phyloP scores from a whole-genome alignment of 1,284 basidiomycete genomes.

The Neonothopanus nambi region DNA sequence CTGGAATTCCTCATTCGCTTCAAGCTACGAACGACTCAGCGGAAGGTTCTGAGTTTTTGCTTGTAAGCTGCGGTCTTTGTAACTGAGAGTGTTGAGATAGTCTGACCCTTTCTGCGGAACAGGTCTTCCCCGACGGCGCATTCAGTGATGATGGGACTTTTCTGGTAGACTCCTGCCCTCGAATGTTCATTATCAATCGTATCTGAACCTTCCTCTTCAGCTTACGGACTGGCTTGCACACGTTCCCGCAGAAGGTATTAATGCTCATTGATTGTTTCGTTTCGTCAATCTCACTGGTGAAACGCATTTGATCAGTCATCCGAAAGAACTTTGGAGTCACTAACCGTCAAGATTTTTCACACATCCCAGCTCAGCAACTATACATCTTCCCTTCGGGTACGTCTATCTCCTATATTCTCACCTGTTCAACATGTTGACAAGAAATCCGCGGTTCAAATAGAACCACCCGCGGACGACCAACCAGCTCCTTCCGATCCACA shows the following conservation, averaged over 20 bases:
- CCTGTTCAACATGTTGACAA: conserved; percentile 9
- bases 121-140: conserved; percentile 65
- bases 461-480: conserved; percentile 36
- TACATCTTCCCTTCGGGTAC: conserved; percentile 68
- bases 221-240: conserved; percentile 69
- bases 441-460: conserved; percentile 23
- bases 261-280: conserved; percentile 52
- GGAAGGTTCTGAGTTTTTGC: conserved; percentile 67
- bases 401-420: conserved; percentile 19
- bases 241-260: conserved; percentile 44
- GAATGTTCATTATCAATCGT: not conserved
- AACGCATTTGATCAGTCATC: conserved; percentile 43
- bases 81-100: not conserved
- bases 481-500: conserved; percentile 46
- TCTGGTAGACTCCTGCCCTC: conserved; percentile 37
- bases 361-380: conserved; percentile 58
- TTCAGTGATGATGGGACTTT: conserved; percentile 74
- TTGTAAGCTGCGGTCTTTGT: conserved; percentile 42
- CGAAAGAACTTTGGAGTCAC: conserved; percentile 67
- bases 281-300: conserved; percentile 20
- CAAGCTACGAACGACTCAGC: conserved; percentile 58
- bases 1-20: conserved; percentile 65
- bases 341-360: conserved; percentile 51
- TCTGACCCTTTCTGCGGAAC: conserved; percentile 8
- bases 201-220: conserved; percentile 27